A percentile compares a stretch with the other conserved stretches of the same genome.
Evolutionary conservation across 2,329 filamentous ascomycete species (phyloP).

Genomic region (Aspergillus hortae): DNA sequence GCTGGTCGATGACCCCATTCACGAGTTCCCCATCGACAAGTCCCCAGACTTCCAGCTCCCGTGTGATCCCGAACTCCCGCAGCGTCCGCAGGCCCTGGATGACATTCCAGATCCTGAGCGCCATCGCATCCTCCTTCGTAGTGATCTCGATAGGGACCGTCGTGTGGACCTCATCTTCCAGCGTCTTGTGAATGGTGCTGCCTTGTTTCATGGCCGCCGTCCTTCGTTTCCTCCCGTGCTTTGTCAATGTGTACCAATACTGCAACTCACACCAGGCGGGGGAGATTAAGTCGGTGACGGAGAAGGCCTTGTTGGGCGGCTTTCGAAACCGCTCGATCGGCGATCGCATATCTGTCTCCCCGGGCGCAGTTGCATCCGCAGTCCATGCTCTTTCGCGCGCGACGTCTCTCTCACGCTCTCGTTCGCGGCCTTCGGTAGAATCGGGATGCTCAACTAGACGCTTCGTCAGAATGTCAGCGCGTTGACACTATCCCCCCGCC

Average conservation of each 20-base stretch:
- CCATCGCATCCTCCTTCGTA: constrained; percentile 78
- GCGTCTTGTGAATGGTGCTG: constrained; percentile 70
- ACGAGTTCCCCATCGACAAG: constrained; percentile 76
- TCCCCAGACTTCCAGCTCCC: constrained; percentile 83
- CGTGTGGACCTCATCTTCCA: constrained; percentile 82
- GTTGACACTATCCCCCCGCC: constrained; percentile 1
- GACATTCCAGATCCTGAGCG: constrained; percentile 82
- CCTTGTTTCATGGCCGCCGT: constrained; percentile 85
- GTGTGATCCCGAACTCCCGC: constrained; percentile 65
- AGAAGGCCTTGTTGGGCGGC: constrained; percentile 72
- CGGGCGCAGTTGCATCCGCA: constrained; percentile 12
- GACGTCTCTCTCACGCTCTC: constrained; percentile 28
- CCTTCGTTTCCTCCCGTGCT: constrained; percentile 68
- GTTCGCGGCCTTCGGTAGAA: constrained; percentile 34
- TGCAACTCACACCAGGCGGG: constrained; percentile 96
- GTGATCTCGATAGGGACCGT: constrained; percentile 68
- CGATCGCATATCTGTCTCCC: constrained; percentile 52
- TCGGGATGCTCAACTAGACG: constrained; percentile 56
- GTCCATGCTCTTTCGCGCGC: constrained; percentile 26
- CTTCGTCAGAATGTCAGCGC: constrained; percentile 60
- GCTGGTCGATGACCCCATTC: constrained; percentile 83
- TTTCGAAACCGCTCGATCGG: constrained; percentile 77
- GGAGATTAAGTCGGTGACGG: constrained; percentile 82
- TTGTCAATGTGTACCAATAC: constrained; percentile 81
- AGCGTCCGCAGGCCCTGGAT: constrained; percentile 78